A percentile compares a stretch with the other conserved stretches of the same genome.
Evolutionary conservation across 768 basidiomycete genomes (phyloP).

Genomic region (Panellus pusillus): DNA sequence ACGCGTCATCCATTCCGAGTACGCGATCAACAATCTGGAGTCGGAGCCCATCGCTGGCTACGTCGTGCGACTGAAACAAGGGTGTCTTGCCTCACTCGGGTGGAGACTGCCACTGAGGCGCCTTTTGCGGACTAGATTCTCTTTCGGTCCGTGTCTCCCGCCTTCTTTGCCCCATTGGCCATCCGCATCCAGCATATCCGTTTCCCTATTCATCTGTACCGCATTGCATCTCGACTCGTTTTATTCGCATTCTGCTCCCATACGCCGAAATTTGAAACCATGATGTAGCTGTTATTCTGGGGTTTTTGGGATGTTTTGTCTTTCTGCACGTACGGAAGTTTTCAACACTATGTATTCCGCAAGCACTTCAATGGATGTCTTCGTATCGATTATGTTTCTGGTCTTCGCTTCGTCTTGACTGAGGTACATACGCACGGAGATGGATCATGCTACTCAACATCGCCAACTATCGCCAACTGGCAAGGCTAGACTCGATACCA

Average conservation of each 20-base stretch:
- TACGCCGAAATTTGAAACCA: too few relatives aligned
- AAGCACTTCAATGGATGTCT: too few relatives aligned
- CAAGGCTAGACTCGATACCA: too few relatives aligned
- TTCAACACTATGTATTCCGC: neutral
- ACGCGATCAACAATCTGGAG: slow-evolving; percentile 67
- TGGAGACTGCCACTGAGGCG: neutral
- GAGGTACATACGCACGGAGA: too few relatives aligned
- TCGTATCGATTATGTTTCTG: too few relatives aligned
- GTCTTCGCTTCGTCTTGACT: too few relatives aligned
- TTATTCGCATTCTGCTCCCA: neutral
- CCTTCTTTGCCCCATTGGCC: slow-evolving; percentile 1
- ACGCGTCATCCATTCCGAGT: slow-evolving; percentile 67
- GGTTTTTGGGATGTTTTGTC: neutral
- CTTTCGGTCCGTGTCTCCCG: slow-evolving; percentile 1
- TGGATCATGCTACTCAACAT: too few relatives aligned
- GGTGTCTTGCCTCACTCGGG: slow-evolving; percentile 48
- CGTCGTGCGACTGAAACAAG: slow-evolving; percentile 54
- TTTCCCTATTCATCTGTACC: neutral
- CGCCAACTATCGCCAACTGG: too few relatives aligned
- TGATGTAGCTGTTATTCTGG: slow-evolving; percentile 3
- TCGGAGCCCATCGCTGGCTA: slow-evolving; percentile 60
- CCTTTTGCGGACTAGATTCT: slow-evolving; percentile 13
- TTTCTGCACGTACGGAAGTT: neutral
- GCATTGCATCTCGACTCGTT: slow-evolving; percentile 3
- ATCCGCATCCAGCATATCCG: slow-evolving; percentile 1